Conservation (phyloP, 2,329 filamentous ascomycete genomes). For the Clonostachys chloroleuca region DNA sequence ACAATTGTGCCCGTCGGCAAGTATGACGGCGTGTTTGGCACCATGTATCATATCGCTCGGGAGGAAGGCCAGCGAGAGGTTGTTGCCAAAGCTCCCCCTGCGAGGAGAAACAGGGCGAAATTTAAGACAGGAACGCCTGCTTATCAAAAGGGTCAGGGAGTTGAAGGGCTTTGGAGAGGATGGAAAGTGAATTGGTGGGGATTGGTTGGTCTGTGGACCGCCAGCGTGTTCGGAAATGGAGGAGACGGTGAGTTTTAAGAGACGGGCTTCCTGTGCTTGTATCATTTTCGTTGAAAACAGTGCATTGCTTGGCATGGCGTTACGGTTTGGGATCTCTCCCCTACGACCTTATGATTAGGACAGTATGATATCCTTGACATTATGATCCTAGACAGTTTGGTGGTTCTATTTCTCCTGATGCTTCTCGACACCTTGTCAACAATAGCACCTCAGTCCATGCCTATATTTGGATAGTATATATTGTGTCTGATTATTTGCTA, state of each 20-base stretch:
- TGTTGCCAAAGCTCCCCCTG: slow-evolving; percentile 14
- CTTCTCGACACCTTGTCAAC: too few relatives aligned
- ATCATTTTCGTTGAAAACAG: slow-evolving; percentile 7
- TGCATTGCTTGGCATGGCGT: slow-evolving; percentile 24
- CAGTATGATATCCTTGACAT: slow-evolving; percentile 17
- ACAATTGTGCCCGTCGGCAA: slow-evolving; percentile 77
- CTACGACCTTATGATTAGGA: slow-evolving; percentile 31
- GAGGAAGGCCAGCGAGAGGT: slow-evolving; percentile 69
- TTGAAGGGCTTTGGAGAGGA: slow-evolving; percentile 65
- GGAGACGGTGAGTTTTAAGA: slow-evolving; percentile 56
- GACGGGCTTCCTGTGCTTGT: background rate
- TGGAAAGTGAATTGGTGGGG: slow-evolving; percentile 80
- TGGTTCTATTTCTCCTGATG: too few relatives aligned
- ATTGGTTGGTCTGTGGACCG: slow-evolving; percentile 69
- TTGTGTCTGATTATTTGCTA: too few relatives aligned
- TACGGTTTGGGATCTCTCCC: slow-evolving; percentile 25
- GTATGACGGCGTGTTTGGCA: slow-evolving; percentile 84
- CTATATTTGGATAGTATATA: too few relatives aligned
- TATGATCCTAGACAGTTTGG: too few relatives aligned
- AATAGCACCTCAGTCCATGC: too few relatives aligned
- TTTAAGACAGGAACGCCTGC: slow-evolving; percentile 17
- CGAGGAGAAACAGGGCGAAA: slow-evolving; percentile 24
- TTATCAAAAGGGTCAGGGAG: slow-evolving; percentile 59
- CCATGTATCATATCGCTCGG: slow-evolving; percentile 80
- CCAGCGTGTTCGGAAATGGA: slow-evolving; percentile 56